A percentile compares a stretch with the other conserved stretches of the same genome.
Conservation (phyloP, 306 rosid genomes). For the Morella rubra region DNA sequence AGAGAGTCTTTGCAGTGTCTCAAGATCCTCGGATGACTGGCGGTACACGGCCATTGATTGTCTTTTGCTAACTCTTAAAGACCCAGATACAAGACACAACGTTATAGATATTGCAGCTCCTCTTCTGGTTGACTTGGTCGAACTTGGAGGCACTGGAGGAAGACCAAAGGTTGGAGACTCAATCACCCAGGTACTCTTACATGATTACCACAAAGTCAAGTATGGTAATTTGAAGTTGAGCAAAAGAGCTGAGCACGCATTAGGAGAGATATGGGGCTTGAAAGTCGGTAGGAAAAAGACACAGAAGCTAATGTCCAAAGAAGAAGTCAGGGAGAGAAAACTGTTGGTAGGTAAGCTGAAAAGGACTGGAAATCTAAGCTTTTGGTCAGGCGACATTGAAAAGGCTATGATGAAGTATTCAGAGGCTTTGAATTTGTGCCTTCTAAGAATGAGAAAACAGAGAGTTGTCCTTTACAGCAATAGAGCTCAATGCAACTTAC, state of each 20-base stretch:
- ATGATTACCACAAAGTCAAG: constrained; percentile 65
- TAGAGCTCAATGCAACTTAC: constrained; percentile 64
- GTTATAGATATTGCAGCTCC: constrained; percentile 39
- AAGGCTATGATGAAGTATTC: constrained; percentile 53
- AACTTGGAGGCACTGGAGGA: constrained; percentile 34
- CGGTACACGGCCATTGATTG: constrained; percentile 52
- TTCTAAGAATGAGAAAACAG: constrained; percentile 39
- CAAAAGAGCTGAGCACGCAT: constrained; percentile 37
- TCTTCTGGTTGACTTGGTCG: constrained; percentile 56
- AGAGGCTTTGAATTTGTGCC: constrained; percentile 54
- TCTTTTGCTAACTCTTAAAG: constrained; percentile 56
- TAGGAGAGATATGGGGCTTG: constrained; percentile 60
- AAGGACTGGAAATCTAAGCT: constrained; percentile 45
- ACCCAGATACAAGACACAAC: constrained; percentile 50
- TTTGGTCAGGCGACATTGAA: constrained; percentile 47
- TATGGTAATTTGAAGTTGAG: constrained; percentile 49
- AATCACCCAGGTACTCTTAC: constrained; percentile 46
- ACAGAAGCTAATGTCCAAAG: constrained; percentile 47
- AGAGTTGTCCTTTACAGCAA: constrained; percentile 70
- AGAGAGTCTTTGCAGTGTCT: constrained; percentile 39
- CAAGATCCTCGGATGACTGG: constrained; percentile 63
- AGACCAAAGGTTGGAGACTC: constrained; percentile 45
- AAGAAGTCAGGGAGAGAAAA: constrained; percentile 47
- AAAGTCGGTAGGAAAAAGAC: constrained; percentile 62
- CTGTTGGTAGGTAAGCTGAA: constrained; percentile 35